Percentiles rank a stretch among this genome's conserved stretches.
These are phyloP conservation scores for Leishmania lainsoni DNA, from an alignment of 208 protist species.

Conservation along the genomic window DNA sequence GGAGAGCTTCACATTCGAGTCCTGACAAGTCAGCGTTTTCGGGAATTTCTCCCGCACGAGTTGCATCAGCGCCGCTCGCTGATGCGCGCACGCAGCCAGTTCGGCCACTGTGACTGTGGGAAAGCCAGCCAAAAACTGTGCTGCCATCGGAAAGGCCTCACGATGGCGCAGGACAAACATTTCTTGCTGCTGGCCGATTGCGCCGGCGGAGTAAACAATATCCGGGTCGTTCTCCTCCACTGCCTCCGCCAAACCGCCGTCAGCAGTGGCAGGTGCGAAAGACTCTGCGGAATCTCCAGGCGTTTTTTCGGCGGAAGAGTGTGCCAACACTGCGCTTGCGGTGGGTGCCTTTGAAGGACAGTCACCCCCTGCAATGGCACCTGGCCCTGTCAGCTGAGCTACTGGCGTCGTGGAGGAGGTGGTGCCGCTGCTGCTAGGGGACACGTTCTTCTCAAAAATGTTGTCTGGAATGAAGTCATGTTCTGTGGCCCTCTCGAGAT, in stretches of 20 bases:
- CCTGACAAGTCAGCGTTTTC: conserved; percentile 38
- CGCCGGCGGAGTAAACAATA: conserved; percentile 58
- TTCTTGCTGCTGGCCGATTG: conserved; percentile 52
- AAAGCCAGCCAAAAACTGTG: conserved; percentile 49
- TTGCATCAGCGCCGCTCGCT: conserved; percentile 23
- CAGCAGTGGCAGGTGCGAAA: neutral
- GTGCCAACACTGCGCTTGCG: neutral
- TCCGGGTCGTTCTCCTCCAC: conserved; percentile 20
- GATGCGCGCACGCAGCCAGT: conserved; percentile 25
- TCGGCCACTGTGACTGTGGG: conserved; percentile 10
- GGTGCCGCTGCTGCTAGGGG: neutral
- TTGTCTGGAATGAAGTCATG: conserved; percentile 66
- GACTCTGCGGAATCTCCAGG: neutral
- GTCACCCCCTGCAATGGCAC: neutral
- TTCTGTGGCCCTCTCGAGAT: conserved; percentile 39
- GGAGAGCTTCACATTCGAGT: conserved; percentile 56
- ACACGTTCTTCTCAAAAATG: conserved; percentile 32
- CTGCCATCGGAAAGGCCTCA: conserved; percentile 46
- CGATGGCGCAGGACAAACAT: conserved; percentile 60
- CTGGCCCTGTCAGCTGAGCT: neutral
- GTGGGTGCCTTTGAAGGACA: neutral
- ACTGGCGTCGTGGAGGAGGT: neutral
- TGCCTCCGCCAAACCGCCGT: neutral
- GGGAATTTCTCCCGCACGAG: conserved; percentile 35
- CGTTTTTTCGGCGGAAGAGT: neutral